A percentile compares a stretch with the other conserved stretches of the same genome.
Evolutionary conservation across 371 early-diverging fungal genomes (phyloP).

Genomic region (Mortierella sp.): DNA sequence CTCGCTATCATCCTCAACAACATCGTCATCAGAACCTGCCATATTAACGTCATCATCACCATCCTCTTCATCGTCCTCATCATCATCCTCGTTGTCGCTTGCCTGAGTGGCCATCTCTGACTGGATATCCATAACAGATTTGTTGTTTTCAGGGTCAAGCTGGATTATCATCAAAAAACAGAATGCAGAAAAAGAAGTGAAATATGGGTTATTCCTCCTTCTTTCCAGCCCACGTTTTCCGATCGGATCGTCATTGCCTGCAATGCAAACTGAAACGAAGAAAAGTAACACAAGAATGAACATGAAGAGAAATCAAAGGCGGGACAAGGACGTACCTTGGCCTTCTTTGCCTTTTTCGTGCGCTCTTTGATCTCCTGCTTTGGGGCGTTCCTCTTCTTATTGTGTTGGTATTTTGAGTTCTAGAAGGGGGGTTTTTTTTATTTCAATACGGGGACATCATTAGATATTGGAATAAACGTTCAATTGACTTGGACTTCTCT

Average conservation of each 20-base stretch:
- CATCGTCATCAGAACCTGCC: constrained; percentile 16
- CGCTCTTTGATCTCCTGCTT: constrained; percentile 84
- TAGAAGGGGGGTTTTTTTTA: constrained; percentile 23
- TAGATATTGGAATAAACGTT: not conserved
- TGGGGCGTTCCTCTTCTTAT: constrained; percentile 81
- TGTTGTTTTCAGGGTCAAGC: constrained; percentile 68
- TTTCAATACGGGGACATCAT: not conserved
- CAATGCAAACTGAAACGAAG: not conserved
- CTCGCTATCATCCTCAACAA: constrained; percentile 51
- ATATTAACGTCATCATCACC: constrained; percentile 32
- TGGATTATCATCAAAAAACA: constrained; percentile 7
- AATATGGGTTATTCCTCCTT: not conserved
- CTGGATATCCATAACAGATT: constrained; percentile 65
- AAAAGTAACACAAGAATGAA: not conserved
- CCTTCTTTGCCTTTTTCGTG: constrained; percentile 83
- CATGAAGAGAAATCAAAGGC: not conserved
- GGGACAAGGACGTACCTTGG: constrained; percentile 63
- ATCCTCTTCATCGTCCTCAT: constrained; percentile 43
- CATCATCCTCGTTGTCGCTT: constrained; percentile 50
- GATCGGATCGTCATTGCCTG: constrained; percentile 9
- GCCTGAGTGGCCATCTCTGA: constrained; percentile 57
- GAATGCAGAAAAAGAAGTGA: not conserved
- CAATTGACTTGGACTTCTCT: not conserved
- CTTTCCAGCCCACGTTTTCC: not conserved
- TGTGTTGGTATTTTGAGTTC: constrained; percentile 73